Evolutionary conservation across 2,329 filamentous ascomycete genomes (phyloP).

Genomic region (Aureobasidium subglaciale): DNA sequence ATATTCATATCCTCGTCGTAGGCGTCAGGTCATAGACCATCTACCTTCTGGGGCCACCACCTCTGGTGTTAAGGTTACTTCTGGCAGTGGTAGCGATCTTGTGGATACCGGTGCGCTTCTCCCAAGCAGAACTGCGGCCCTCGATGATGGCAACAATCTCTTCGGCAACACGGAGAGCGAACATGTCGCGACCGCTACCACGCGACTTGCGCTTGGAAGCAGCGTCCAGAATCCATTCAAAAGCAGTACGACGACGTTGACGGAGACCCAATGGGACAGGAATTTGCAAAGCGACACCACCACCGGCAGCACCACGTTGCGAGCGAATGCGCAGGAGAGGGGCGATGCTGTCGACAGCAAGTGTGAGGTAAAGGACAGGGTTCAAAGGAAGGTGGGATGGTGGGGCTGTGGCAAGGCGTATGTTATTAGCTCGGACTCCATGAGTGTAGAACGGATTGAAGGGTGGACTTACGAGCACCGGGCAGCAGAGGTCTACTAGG

Average conservation of each 20-base stretch:
- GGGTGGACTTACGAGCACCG: conserved; percentile 41
- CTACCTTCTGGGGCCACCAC: conserved; percentile 21
- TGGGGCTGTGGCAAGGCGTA: conserved; percentile 47
- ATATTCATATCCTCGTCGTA: neutral
- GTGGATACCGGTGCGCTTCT: conserved; percentile 68
- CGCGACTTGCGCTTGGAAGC: conserved; percentile 69
- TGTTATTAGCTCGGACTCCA: neutral
- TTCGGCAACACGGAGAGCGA: conserved; percentile 72
- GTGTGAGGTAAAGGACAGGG: conserved; percentile 79
- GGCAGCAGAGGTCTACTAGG: conserved; percentile 65
- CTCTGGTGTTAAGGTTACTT: conserved; percentile 54
- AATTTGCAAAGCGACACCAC: conserved; percentile 53
- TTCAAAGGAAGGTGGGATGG: conserved; percentile 76
- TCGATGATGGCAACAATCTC: conserved; percentile 85
- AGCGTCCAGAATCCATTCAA: conserved; percentile 78
- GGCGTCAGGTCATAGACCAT: neutral
- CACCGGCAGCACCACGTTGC: conserved; percentile 72
- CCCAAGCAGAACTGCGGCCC: conserved; percentile 78
- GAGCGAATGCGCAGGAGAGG: conserved; percentile 75
- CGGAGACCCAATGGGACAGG: conserved; percentile 19
- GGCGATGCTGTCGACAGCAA: conserved; percentile 87
- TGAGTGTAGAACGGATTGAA: neutral
- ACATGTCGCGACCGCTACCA: conserved; percentile 63
- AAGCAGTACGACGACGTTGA: conserved; percentile 19
- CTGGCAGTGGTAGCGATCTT: conserved; percentile 72